Evolutionary conservation across 1,139 yeast genomes (phyloP), one percentile per base, ranked within the genome.

Genomic region (Yamadazyma dendronema): DNA sequence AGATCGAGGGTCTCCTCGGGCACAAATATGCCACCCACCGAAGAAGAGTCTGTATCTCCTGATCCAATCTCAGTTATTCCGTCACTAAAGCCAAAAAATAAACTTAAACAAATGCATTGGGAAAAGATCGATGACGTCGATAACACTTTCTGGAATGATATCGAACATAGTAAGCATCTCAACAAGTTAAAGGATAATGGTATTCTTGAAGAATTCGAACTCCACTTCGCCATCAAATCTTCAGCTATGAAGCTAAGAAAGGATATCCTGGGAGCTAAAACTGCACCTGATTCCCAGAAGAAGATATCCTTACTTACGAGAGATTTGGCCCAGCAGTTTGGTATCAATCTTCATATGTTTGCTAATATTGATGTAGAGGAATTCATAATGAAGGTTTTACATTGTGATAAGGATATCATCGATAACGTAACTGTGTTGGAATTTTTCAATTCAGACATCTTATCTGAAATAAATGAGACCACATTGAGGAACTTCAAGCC

Each of bases 91-190:
- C 85, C 94, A 4, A 74, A 74, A 39, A 65, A 76, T 13, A 83
- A 81, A 46, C 69, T 92, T 50, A 92, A 90, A 57, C 97, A 90
- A 54, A 82, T 92, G 72, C 98, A 92, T 56, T 92, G 97, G 97
- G 96, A 90, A 48, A 85, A 79, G 54, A 69, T 92, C 31, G 83
- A 80, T 22, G 62, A 71, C 43, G 80, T 87, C 31, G 77, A 81
- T 31, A 74, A 81, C 31, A 90, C 97, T 0, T 77, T 92, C 37
- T 92, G 98, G 98, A 72, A 71, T n/a, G 77, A 74, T 28, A 64
- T 72, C 21, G 72, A 72, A 33, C 79, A 69, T 41, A 56, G 60
- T 7, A 60, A 68, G 3, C 60, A 81, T 19, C 72, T 78, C 0
- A 77, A 76, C 36, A 73, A 72, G 35, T 68, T 89, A 34, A 67